Percentiles rank a stretch among this genome's conserved stretches.
phyloP scores from a whole-genome alignment of 768 basidiomycete genomes.

The Amanita pallidorosea region DNA sequence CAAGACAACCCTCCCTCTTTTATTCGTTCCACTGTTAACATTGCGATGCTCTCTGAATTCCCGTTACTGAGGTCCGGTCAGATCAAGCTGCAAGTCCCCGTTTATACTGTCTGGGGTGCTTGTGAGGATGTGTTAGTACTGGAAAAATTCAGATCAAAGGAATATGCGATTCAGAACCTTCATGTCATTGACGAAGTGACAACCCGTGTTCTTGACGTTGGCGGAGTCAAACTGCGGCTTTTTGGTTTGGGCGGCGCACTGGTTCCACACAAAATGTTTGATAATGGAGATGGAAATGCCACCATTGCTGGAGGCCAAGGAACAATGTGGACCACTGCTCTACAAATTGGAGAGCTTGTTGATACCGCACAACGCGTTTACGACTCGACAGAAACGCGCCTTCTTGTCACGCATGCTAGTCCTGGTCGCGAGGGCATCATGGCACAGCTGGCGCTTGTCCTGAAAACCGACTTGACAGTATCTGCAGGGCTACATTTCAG shows the following conservation, averaged over 20 bases:
- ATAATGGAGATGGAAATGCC: constrained; percentile 86
- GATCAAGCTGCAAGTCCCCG: constrained; percentile 84
- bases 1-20: constrained; percentile 55
- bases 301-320: constrained; percentile 99
- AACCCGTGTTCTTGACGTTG: constrained; percentile 84
- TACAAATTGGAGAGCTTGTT: constrained; percentile 96
- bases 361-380: constrained; percentile 94
- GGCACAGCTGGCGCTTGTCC: constrained; percentile 76
- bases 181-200: constrained; percentile 92
- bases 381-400: constrained; percentile 87
- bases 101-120: constrained; percentile 95
- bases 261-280: constrained; percentile 90
- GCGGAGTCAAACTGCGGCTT: constrained; percentile 86
- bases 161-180: constrained; percentile 82
- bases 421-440: constrained; percentile 92
- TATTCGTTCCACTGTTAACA: constrained; percentile 67
- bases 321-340: constrained; percentile 97
- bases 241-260: constrained; percentile 96
- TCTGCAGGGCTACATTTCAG: constrained; percentile 97
- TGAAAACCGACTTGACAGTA: constrained; percentile 91
- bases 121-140: constrained; percentile 92
- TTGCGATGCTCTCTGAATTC: constrained; percentile 86
- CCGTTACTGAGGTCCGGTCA: constrained; percentile 84
- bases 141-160: constrained; percentile 82
- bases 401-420: constrained; percentile 86